phyloP scores from a whole-genome alignment of 225 moss, liverwort and hornwort species.

The Physcomitrellopsis africana region DNA sequence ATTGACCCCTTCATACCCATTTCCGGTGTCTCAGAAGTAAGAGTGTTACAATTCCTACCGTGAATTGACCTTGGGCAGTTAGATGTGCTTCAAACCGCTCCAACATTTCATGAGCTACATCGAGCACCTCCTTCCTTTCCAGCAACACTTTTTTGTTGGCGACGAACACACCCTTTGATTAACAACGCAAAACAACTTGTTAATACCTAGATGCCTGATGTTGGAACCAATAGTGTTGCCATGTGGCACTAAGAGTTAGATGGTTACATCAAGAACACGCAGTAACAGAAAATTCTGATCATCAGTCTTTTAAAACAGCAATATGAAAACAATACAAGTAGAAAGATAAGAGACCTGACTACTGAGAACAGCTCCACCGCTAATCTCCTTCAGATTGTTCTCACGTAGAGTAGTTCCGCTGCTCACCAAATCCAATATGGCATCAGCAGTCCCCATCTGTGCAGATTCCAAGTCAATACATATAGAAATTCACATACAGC shows the following conservation, averaged over 20 bases:
- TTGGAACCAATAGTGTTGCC: conserved; percentile 7
- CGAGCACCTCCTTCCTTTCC: conserved; percentile 77
- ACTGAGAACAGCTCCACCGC: conserved; percentile 75
- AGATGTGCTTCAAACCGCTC: conserved; percentile 99
- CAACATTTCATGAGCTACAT: conserved; percentile 83
- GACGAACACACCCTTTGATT: conserved; percentile 81
- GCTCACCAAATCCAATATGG: conserved; percentile 96
- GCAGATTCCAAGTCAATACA: conserved; percentile 26
- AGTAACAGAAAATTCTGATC: neutral
- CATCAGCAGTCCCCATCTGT: conserved; percentile 99
- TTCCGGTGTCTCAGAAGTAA: neutral
- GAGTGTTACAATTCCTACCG: conserved; percentile 40
- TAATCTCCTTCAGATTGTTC: conserved; percentile 91
- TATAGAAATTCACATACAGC: neutral
- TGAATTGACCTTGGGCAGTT: conserved; percentile 85
- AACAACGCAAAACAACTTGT: conserved; percentile 8
- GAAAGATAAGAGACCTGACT: conserved; percentile 64
- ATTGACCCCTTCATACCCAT: neutral
- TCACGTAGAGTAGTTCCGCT: conserved; percentile 97
- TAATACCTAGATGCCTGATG: conserved; percentile 5
- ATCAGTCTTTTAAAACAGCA: neutral
- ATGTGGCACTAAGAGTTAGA: neutral
- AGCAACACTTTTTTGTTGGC: conserved; percentile 82
- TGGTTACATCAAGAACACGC: neutral
- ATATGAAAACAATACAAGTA: neutral